Base-by-base conservation (phyloP, 176 grass and related monocot genomes). In the Triticum turgidum region DNA sequence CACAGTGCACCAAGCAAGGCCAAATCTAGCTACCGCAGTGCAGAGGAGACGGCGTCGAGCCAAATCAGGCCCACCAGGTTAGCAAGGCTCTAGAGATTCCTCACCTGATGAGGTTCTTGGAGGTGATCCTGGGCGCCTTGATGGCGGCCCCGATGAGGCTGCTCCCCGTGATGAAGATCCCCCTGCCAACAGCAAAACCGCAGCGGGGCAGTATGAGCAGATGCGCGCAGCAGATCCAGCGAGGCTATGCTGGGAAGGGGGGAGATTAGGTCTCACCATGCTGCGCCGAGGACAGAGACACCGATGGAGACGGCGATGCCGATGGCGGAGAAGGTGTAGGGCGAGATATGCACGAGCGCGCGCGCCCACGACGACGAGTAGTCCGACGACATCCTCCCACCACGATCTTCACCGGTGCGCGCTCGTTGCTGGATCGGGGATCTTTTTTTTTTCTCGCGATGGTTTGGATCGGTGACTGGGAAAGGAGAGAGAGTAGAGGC, bases 231-330 rank as follows among this genome's bases (percentile, higher is more conserved):
- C 34, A 86, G 85, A 90, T 84, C 83, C 34, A 21, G 39, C 39
- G 39, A 80, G 44, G 4, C 33, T 5, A 24, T n/a, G 33, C 12
- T 11, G 4, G 12, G 58, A 32, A 24, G 7, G 37, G 39, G 3
- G 30, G 5, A 8, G 58, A 59, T 29, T 22, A 3, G 18, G 9
- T 3, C 85, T 84, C 69, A 99, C 97, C 97, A 99, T 29, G 97
- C 97, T 2, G 97, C 97, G 29, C 97, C 97, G 82, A 99, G 97
- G 63, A 99, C 94, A 62, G 94, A 99, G 70, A 99, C 94, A 77
- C 97, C 97, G 84, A 99, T 99, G 80, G 97, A 96, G 59, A 99
- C 95, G 85, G 92, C 97, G 89, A 99, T 99, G 42, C 94, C 97
- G 76, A 99, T 88, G 80, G 97, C 93, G 68, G 92, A 69, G 92